Conservation (phyloP, 75 land plant genomes). For the Ceratopteris richardii region DNA sequence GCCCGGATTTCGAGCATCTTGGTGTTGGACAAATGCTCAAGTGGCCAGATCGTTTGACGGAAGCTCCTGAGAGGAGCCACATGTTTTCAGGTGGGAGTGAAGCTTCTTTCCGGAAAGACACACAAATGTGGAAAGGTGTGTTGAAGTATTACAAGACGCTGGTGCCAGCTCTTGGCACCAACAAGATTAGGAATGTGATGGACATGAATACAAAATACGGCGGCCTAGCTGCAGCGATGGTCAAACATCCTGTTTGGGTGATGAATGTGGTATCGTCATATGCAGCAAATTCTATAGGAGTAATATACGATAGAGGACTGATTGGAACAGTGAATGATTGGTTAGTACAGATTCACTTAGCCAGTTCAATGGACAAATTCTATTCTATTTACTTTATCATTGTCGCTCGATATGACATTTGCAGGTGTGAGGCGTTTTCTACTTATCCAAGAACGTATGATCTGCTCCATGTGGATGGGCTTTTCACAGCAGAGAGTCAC, state of each 20-base stretch:
- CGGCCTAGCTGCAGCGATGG: slow-evolving; percentile 75
- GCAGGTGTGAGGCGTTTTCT: slow-evolving; percentile 53
- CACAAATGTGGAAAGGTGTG: slow-evolving; percentile 47
- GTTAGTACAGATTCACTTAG: slow-evolving; percentile 35
- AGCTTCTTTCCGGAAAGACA: slow-evolving; percentile 55
- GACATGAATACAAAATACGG: slow-evolving; percentile 90
- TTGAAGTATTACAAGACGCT: slow-evolving; percentile 67
- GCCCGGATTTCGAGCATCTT: slow-evolving; percentile 23
- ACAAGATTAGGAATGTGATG: slow-evolving; percentile 81
- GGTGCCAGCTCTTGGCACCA: slow-evolving; percentile 48
- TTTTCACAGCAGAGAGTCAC: slow-evolving; percentile 49
- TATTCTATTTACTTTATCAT: not conserved
- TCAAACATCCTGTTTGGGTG: slow-evolving; percentile 74
- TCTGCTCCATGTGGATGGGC: slow-evolving; percentile 36
- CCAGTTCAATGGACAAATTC: not conserved
- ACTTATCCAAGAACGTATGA: slow-evolving; percentile 49
- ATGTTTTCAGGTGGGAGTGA: slow-evolving; percentile 43
- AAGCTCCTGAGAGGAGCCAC: slow-evolving; percentile 49
- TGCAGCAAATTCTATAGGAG: slow-evolving; percentile 62
- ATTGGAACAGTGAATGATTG: slow-evolving; percentile 82
- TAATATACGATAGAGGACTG: slow-evolving; percentile 74
- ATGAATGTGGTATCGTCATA: slow-evolving; percentile 94
- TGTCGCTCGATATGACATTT: not conserved
- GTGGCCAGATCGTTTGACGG: slow-evolving; percentile 67
- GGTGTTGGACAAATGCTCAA: slow-evolving; percentile 44